Evolutionary conservation across 768 basidiomycete genomes (phyloP).

Genomic region (Tephrocybe sp.): DNA sequence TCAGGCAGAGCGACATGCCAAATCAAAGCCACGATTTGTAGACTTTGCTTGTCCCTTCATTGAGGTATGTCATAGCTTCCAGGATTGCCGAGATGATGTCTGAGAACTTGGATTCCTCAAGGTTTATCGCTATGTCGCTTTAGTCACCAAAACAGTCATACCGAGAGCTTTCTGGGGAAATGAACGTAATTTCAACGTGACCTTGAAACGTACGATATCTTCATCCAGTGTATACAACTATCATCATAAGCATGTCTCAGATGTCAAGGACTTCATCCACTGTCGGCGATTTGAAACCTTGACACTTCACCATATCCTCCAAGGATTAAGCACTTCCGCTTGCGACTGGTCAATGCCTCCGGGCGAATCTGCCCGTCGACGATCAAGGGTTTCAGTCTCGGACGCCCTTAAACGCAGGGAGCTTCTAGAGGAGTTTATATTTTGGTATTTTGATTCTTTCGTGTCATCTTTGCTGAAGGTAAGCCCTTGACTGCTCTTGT

Average conservation of each 20-base stretch:
- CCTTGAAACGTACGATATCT: constrained; percentile 52
- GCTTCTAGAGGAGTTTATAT: constrained; percentile 84
- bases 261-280: constrained; percentile 70
- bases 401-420: constrained; percentile 80
- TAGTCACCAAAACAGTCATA: constrained; percentile 68
- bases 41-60: constrained; percentile 69
- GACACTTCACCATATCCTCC: constrained; percentile 73
- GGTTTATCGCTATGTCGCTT: constrained; percentile 69
- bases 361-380: constrained; percentile 31
- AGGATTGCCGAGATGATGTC: too few species aligned
- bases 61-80: constrained; percentile 50
- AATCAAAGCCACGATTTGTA: constrained; percentile 71
- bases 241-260: constrained; percentile 34
- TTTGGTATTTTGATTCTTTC: constrained; percentile 93
- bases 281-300: constrained; percentile 81
- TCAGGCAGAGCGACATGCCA: constrained; percentile 43
- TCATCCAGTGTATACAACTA: background rate
- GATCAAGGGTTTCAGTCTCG: constrained; percentile 54
- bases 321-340: constrained; percentile 70
- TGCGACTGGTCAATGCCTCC: constrained; percentile 78
- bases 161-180: constrained; percentile 83
- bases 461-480: constrained; percentile 79
- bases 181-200: constrained; percentile 55
- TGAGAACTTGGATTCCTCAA: constrained; percentile 30
- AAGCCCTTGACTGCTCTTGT: constrained; percentile 17